Evolutionary conservation across 805 yeast genomes (phyloP).

Genomic region (Candida dajiaensis): DNA sequence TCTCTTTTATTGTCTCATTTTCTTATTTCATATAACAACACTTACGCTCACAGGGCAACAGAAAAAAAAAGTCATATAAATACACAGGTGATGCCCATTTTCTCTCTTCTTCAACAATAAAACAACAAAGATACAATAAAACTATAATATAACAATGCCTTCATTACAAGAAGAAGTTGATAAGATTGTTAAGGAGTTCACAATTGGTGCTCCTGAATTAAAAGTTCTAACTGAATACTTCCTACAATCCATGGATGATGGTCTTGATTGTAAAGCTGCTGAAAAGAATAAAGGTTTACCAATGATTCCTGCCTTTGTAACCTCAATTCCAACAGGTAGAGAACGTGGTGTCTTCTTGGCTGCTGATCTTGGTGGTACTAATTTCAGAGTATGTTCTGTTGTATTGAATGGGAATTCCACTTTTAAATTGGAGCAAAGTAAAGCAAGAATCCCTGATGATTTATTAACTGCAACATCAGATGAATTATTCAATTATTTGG

Average conservation of each 20-base stretch:
- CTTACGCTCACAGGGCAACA: no score
- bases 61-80: neutral
- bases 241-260: constrained; percentile 54
- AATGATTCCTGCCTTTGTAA: constrained; percentile 92
- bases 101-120: neutral
- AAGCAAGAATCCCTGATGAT: constrained; percentile 73
- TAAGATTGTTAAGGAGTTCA: constrained; percentile 17
- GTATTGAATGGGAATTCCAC: constrained; percentile 70
- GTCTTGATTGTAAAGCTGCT: constrained; percentile 38
- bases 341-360: constrained; percentile 83
- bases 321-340: constrained; percentile 76
- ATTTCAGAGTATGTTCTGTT: constrained; percentile 91
- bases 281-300: constrained; percentile 49
- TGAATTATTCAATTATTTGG: constrained; percentile 69
- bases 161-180: constrained; percentile 13
- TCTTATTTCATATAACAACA: no score
- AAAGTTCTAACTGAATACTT: constrained; percentile 39
- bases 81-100: neutral
- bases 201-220: constrained; percentile 12
- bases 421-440: constrained; percentile 69
- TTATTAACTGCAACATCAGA: constrained; percentile 62
- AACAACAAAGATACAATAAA: no score
- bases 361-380: constrained; percentile 95
- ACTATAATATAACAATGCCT: neutral
- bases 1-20: neutral